Base-by-base conservation (phyloP, 805 yeast genomes). In the Phaffomyces antillensis region DNA sequence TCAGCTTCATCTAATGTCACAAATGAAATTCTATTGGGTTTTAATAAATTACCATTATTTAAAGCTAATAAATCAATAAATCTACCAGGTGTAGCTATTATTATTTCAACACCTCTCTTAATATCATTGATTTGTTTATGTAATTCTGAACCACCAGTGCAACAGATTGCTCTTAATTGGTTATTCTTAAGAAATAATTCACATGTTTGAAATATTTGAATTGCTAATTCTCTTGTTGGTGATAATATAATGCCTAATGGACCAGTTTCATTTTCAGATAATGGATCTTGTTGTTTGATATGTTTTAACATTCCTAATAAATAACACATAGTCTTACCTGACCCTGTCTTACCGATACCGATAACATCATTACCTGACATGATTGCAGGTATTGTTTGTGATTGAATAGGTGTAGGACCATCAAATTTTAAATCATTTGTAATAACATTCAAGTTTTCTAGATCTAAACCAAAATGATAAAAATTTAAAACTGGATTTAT, bases 1-100 rank as follows among this genome's bases (percentile, higher is more conserved):
- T 93, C 99, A 1, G 98, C 97, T 60, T 93, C 99, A 61, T 93
- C 99, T 47, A 93, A 67, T 0, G 90, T 95, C n/a, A 88, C 72
- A 61, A 82, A 88, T 0, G 96, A 81, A 7, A 85, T 79, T 37
- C 90, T 67, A 26, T 70, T 66, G 7, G 93, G 68, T 49, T 79
- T 81, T 20, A 71, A 32, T 1, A 89, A 77, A 41, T 87, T 72
- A 0, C 97, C 97, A 34, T 76, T 66, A 59, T 91, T 91, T 4
- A 95, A 83, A 2, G 95, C 79, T 28, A 93, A 65, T 36, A 93
- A 66, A 64, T 93, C 99, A 44, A 93, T 91, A 52, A 93, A 75
- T 48, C 99, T 70, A 1, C 99, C 99, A 0, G 99, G 99, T 0
- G 99, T 93, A 2, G 96, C 95, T 13, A 93, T 89, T 2, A 91